phyloP scores from a whole-genome alignment of 164 flowering plant genomes.

The Magnolia sinica region DNA sequence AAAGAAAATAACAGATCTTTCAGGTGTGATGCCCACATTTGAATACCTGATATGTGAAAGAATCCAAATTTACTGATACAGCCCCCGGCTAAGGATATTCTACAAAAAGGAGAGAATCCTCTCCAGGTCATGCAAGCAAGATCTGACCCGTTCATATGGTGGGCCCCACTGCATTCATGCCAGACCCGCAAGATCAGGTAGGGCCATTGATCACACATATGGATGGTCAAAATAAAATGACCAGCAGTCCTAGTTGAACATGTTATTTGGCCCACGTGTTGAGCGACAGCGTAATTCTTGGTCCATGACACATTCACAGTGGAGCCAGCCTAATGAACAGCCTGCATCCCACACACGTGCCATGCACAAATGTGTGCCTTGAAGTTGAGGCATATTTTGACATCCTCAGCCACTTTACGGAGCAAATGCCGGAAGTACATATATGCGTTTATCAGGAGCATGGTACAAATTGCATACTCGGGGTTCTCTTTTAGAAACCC shows the following conservation, averaged over 20 bases:
- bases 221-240: not conserved
- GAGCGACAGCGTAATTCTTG: not conserved
- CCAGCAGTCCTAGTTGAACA: not conserved
- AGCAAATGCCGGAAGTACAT: not conserved
- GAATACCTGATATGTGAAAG: not conserved
- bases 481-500: conserved; percentile 90
- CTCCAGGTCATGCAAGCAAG: not conserved
- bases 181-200: not conserved
- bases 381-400: not conserved
- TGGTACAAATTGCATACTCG: conserved; percentile 56
- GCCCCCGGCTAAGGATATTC: not conserved
- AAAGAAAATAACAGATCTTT: not conserved
- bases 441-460: not conserved
- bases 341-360: no score
- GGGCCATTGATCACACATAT: not conserved
- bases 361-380: no score
- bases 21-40: not conserved
- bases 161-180: not conserved
- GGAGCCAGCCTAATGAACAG: no score
- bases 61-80: not conserved
- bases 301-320: not conserved
- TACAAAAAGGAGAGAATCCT: not conserved
- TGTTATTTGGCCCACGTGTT: not conserved
- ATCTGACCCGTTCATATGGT: not conserved
- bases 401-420: not conserved